Evolutionary conservation across 331 rosid genomes (phyloP).

Genomic region (Malus hybrid): DNA sequence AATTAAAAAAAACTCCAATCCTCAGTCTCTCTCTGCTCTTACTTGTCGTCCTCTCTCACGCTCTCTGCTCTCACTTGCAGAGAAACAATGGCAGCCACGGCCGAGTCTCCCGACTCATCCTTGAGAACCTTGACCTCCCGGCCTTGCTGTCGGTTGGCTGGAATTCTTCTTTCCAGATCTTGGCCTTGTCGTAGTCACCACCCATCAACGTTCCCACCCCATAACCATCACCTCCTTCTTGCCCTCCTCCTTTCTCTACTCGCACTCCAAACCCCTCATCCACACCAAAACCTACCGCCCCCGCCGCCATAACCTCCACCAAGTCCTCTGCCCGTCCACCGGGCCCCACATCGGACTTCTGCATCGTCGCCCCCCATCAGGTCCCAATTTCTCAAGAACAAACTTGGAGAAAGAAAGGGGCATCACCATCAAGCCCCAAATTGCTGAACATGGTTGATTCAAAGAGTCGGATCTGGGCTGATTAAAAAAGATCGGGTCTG

Average conservation of each 20-base stretch:
- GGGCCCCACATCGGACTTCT: slow-evolving; percentile 3
- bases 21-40: too few relatives aligned
- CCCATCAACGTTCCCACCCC: background rate
- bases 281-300: background rate
- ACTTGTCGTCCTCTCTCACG: too few relatives aligned
- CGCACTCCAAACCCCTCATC: background rate
- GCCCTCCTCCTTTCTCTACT: background rate
- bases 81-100: too few relatives aligned
- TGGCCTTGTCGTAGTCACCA: background rate
- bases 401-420: slow-evolving; percentile 93
- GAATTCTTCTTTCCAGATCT: too few relatives aligned
- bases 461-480: too few relatives aligned
- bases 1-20: too few relatives aligned
- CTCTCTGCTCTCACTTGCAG: too few relatives aligned
- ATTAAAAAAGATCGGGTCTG: too few relatives aligned
- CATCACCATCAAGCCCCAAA: slow-evolving; percentile 88
- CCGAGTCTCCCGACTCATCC: too few relatives aligned
- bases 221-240: background rate
- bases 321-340: slow-evolving; percentile 37
- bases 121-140: too few relatives aligned
- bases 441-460: slow-evolving; percentile 26
- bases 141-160: too few relatives aligned
- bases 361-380: slow-evolving; percentile 8
- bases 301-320: background rate
- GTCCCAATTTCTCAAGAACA: slow-evolving; percentile 66